Evolutionary conservation across 2,329 filamentous ascomycete species (phyloP).

Genomic region (Scedosporium boydii): DNA sequence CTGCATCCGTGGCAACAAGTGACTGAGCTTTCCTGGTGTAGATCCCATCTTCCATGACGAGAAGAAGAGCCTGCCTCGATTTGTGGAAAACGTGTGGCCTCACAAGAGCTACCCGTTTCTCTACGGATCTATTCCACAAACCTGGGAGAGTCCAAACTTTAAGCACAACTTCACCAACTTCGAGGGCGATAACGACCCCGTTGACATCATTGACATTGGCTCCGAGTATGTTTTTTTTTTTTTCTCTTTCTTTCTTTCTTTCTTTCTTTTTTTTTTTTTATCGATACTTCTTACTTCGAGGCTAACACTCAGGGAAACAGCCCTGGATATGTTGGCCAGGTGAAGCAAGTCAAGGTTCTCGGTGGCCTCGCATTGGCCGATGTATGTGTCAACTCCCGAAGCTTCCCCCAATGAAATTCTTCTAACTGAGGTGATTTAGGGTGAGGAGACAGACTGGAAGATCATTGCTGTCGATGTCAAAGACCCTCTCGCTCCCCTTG

Average conservation of each 20-base stretch:
- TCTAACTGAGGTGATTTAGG: slow-evolving; percentile 13
- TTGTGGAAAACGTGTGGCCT: slow-evolving; percentile 31
- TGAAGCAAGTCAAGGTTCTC: slow-evolving; percentile 32
- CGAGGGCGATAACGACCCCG: slow-evolving; percentile 30
- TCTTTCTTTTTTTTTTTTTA: not conserved
- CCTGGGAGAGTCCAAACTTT: slow-evolving; percentile 32
- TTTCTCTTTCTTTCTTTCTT: not conserved
- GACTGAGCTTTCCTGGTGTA: slow-evolving; percentile 6
- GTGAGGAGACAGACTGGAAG: slow-evolving; percentile 29
- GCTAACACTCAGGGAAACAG: slow-evolving; percentile 5
- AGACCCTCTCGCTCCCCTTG: slow-evolving; percentile 24
- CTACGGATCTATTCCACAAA: slow-evolving; percentile 34
- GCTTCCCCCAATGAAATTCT: not conserved
- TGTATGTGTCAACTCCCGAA: slow-evolving; percentile 13
- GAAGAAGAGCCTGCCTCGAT: slow-evolving; percentile 24
- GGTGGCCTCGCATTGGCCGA: slow-evolving; percentile 29
- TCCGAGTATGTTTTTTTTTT: slow-evolving; percentile 16
- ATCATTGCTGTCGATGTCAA: slow-evolving; percentile 27
- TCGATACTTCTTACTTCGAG: too few species aligned
- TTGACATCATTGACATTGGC: slow-evolving; percentile 30
- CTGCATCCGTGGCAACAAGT: not conserved
- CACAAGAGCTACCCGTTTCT: slow-evolving; percentile 32
- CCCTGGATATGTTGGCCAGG: slow-evolving; percentile 24
- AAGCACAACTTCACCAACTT: slow-evolving; percentile 26
- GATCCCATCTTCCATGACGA: slow-evolving; percentile 33